Percentiles rank a stretch among this genome's conserved stretches.
Conservation (phyloP, 148 eudicot genomes). For the Amaranthus hypochondriacus region DNA sequence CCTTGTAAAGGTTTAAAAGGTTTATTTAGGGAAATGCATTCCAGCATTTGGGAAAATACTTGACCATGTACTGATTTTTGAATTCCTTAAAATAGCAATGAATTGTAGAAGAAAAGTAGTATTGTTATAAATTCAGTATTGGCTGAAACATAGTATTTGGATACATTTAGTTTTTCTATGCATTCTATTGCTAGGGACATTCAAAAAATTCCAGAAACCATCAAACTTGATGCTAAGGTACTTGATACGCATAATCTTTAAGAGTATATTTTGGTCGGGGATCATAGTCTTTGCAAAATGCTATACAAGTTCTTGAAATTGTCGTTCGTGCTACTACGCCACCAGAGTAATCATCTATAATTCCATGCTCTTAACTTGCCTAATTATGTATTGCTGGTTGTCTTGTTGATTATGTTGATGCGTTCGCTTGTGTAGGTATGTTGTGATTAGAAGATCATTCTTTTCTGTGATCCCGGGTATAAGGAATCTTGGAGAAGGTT, state of each 20-base stretch:
- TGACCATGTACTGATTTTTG: no score
- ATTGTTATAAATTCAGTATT: no score
- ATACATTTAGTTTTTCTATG: background rate
- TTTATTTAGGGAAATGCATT: no score
- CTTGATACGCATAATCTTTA: slow-evolving; percentile 39
- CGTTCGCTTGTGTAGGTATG: slow-evolving; percentile 30
- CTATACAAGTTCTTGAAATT: slow-evolving; percentile 74
- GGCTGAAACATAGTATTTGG: background rate
- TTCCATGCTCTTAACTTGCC: no score
- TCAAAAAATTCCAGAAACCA: slow-evolving; percentile 42
- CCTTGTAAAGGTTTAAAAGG: no score
- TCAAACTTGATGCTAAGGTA: slow-evolving; percentile 51
- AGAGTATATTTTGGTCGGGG: slow-evolving; percentile 42
- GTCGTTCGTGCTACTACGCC: slow-evolving; percentile 46
- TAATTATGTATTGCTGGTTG: background rate
- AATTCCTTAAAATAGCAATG: no score
- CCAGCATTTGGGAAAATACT: no score
- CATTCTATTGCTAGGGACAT: slow-evolving; percentile 36
- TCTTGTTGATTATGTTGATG: background rate
- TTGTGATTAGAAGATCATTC: slow-evolving; percentile 67
- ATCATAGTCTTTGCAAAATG: slow-evolving; percentile 57
- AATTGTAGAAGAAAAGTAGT: no score
- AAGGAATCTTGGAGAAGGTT: slow-evolving; percentile 50
- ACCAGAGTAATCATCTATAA: slow-evolving; percentile 10
- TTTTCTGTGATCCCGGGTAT: slow-evolving; percentile 30